Evolutionary conservation across 352 stramenopile species (phyloP), one percentile per base, ranked within the genome.

Genomic region (Phytopythium sindhum): DNA sequence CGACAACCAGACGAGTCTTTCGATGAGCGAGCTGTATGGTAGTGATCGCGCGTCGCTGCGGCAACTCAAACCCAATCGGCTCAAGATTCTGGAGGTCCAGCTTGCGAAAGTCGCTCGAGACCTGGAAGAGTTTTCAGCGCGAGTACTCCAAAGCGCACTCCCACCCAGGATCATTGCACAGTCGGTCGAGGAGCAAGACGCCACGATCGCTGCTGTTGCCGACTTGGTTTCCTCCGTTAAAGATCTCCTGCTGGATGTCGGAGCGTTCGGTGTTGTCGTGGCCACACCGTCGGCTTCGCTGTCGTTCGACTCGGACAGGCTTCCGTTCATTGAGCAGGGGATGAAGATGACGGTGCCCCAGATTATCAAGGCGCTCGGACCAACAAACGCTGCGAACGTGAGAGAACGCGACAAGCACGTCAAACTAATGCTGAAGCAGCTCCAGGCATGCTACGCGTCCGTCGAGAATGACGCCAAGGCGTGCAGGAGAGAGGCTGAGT

Each of bases 371-470:
- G 53, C 41, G 14, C 39, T 83, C 10, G 52, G 66, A 24, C 39
- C 52, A n/a, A 67, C 42, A 39, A 64, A 57, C 2, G 23, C 61
- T 31, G 53, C 31, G 15, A 71, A 35, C 23, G 62, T 59, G 0
- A 76, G 74, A 60, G 70, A 80, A 31, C 72, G 72, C 15, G 75
- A 83, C 12, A 76, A 69, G 26, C 64, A 68, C 23, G 45, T 74
- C 12, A 80, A 73, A 31, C 24, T 53, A 29, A 74, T 80, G 72
- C 62, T 82, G 29, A 78, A 76, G 39, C 69, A 82, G 48, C 62
- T 82, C 11, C 59, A 78, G 39, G 72, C 74, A 10, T 62, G 41
- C 23, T 59, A 73, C 44, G 24, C 60, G 15, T 63, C 69, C 7
- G 57, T 68, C 14, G 74, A 75, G 35, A 78, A 69, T 15, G 64